A percentile compares a stretch with the other conserved stretches of the same genome.
Conservation (phyloP, 2,329 filamentous ascomycete species). For the Botryotinia globosa region DNA sequence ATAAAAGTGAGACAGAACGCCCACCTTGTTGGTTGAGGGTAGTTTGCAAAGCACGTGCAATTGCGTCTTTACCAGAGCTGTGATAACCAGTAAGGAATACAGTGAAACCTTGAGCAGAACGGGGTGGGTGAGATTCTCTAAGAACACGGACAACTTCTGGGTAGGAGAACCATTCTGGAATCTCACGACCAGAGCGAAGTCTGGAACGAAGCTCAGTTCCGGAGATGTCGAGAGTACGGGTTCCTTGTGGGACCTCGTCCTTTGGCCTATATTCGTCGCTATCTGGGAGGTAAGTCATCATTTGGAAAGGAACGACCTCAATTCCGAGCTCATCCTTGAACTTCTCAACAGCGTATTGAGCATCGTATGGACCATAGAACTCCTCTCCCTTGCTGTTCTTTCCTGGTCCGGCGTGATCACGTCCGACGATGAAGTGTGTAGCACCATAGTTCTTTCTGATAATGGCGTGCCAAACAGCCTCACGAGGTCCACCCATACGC, state of each 20-base stretch:
- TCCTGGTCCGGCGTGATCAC: constrained; percentile 95
- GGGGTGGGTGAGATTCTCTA: constrained; percentile 91
- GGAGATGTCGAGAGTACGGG: constrained; percentile 84
- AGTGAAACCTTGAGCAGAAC: constrained; percentile 91
- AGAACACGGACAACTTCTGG: constrained; percentile 96
- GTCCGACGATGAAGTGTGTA: constrained; percentile 98
- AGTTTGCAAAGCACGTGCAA: constrained; percentile 91
- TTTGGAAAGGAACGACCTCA: constrained; percentile 98
- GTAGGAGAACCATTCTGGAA: constrained; percentile 99
- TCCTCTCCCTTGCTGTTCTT: constrained; percentile 97
- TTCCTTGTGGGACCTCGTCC: constrained; percentile 80
- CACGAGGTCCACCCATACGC: constrained; percentile 97
- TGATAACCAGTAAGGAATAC: constrained; percentile 96
- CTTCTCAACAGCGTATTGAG: constrained; percentile 93
- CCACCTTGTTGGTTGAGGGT: constrained; percentile 98
- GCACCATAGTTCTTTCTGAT: constrained; percentile 99
- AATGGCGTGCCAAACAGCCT: constrained; percentile 99
- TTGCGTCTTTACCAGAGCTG: constrained; percentile 95
- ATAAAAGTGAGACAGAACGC: constrained; percentile 86
- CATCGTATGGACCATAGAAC: constrained; percentile 98
- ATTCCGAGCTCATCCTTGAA: constrained; percentile 96
- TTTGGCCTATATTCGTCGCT: constrained; percentile 93
- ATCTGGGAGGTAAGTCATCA: constrained; percentile 98
- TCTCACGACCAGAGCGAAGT: constrained; percentile 86
- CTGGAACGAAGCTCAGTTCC: constrained; percentile 89